Percentiles rank a stretch among this genome's conserved stretches.
Evolutionary conservation across 305 asterid species (phyloP).

Genomic region (Caryopteris hybrid): DNA sequence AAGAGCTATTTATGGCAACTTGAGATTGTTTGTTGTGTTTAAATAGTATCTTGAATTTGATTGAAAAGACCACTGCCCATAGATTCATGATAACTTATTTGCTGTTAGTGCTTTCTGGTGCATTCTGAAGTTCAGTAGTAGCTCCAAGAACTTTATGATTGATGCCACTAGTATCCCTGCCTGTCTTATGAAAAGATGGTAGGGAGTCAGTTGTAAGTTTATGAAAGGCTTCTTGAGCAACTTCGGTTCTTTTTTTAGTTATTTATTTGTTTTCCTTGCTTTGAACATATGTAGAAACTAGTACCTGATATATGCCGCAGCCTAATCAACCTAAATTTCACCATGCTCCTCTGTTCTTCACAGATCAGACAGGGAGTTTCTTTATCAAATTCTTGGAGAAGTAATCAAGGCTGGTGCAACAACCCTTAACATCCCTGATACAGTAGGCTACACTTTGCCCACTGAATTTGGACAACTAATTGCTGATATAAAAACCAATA

Average conservation of each 20-base stretch:
- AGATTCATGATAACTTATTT: not conserved
- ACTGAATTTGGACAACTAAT: constrained; percentile 76
- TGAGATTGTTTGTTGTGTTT: not conserved
- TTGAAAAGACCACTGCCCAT: not conserved
- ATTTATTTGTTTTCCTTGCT: not conserved
- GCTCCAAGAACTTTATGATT: not conserved
- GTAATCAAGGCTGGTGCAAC: constrained; percentile 96
- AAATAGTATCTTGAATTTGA: not conserved
- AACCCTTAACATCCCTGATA: constrained; percentile 95
- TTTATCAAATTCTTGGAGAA: constrained; percentile 83
- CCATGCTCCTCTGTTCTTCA: constrained; percentile 17
- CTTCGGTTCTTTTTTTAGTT: not conserved
- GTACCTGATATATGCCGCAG: not conserved
- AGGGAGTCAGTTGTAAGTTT: not conserved
- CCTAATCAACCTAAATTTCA: not conserved
- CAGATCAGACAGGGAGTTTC: constrained; percentile 82
- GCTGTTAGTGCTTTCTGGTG: not conserved
- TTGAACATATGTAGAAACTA: not conserved
- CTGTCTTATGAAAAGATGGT: not conserved
- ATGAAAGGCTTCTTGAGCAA: not conserved
- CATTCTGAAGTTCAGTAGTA: not conserved
- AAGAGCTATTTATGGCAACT: not conserved
- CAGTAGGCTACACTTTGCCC: constrained; percentile 82
- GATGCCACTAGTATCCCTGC: not conserved
- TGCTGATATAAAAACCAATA: constrained; percentile 81